Evolutionary conservation across 2,329 filamentous ascomycete species (phyloP), one percentile per base, ranked within the genome.

Genomic region (Monosporascus sp.): DNA sequence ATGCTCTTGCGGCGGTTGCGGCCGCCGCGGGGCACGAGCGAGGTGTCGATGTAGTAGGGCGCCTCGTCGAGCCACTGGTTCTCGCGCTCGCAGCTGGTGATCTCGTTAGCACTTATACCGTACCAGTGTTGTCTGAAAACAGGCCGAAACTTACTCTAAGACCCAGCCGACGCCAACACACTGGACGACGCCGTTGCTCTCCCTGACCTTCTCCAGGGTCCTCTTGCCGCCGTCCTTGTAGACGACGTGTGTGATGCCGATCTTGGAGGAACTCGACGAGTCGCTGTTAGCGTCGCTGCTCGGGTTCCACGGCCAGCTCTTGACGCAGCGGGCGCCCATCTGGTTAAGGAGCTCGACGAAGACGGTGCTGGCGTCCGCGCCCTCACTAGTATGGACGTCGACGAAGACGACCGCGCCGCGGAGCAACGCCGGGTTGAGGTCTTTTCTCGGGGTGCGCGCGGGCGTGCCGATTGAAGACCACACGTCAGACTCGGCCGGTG

Each of bases 101-200:
- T 5, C 3, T 14, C 15, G 60, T 75, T 64, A 73, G 65, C 58
- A 49, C 35, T 7, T 3, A 17, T 24, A 17, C 5, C 22, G n/a
- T 17, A 46, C 7, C 17, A 8, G n/a, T 11, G 22, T 8, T n/a
- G 15, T n/a, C 50, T 37, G 17, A 44, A 46, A 46, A 17, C 18
- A 51, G 50, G 43, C 26, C 6, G 20, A 54, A 49, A 82, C 86
- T 80, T 81, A 91, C 87, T 96, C 90, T 58, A 96, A 79, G 51
- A 94, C 88, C 90, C 91, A 96, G 59, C 85, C 86, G 47, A 95
- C 88, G 49, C 91, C 91, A 52, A 96, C 90, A 71, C 91, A 95
- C 61, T 89, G 85, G 38, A 96, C 88, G 31, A 89, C 77, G 6
- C 89, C 89, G 15, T 81, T 79, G 40, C 82, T 85, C 62, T 87